These are phyloP conservation scores for Phellopilus nigrolimitatus DNA, from an alignment of 1,284 basidiomycete genomes.

Conservation along the genomic window DNA sequence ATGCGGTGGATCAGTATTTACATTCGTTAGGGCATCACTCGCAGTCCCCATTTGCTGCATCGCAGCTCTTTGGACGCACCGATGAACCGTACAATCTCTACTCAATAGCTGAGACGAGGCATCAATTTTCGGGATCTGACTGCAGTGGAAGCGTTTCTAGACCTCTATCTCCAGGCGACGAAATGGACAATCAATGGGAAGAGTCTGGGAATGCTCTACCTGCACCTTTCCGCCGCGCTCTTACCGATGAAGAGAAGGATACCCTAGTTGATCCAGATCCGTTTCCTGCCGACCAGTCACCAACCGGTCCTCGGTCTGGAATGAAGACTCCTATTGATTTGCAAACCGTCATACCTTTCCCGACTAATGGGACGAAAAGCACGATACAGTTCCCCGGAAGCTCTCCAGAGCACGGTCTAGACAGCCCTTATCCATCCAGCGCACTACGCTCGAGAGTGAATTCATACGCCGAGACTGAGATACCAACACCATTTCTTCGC, in stretches of 20 bases:
- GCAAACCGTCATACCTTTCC: conserved; percentile 45
- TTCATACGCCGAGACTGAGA: conserved; percentile 65
- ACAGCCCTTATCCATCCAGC: conserved; percentile 51
- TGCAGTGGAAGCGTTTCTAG: conserved; percentile 48
- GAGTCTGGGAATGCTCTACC: conserved; percentile 47
- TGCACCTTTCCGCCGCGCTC: conserved; percentile 78
- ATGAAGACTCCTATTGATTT: conserved; percentile 53
- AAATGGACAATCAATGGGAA: conserved; percentile 41
- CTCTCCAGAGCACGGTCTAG: conserved; percentile 61
- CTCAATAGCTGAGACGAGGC: conserved; percentile 70
- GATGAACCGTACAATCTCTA: conserved; percentile 75
- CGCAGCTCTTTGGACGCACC: conserved; percentile 72
- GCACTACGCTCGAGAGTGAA: conserved; percentile 54
- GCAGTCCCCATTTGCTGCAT: conserved; percentile 85
- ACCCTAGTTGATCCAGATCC: conserved; percentile 38
- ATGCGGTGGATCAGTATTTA: conserved; percentile 47
- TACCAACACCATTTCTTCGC: conserved; percentile 68
- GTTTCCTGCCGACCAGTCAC: conserved; percentile 41
- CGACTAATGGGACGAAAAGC: conserved; percentile 49
- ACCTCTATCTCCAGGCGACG: conserved; percentile 45
- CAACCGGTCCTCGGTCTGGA: conserved; percentile 34
- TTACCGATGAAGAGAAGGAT: conserved; percentile 76
- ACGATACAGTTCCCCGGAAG: conserved; percentile 77
- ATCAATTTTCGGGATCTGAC: conserved; percentile 49
- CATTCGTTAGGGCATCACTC: conserved; percentile 49